Percentiles rank a stretch among this genome's conserved stretches.
Evolutionary conservation across 2,329 filamentous ascomycete species (phyloP).

Genomic region (Botrytis fabae): DNA sequence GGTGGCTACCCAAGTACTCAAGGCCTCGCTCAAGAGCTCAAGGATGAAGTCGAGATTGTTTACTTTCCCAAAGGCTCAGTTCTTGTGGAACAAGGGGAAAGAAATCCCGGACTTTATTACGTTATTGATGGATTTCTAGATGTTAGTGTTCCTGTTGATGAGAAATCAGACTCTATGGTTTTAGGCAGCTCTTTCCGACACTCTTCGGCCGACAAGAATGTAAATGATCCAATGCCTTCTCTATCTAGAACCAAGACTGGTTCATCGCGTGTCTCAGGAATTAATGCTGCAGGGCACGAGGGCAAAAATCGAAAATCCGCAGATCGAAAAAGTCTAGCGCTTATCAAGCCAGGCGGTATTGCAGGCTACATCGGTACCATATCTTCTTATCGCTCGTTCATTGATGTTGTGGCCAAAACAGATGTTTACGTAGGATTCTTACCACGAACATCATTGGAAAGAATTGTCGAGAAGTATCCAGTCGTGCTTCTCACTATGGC

Average conservation of each 20-base stretch:
- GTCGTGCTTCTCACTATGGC: slow-evolving; percentile 94
- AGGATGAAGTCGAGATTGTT: slow-evolving; percentile 92
- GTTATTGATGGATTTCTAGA: slow-evolving; percentile 97
- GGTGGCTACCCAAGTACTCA: slow-evolving; percentile 62
- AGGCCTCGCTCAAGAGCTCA: slow-evolving; percentile 73
- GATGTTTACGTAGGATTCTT: slow-evolving; percentile 98
- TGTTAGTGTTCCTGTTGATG: slow-evolving; percentile 75
- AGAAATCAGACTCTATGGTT: slow-evolving; percentile 37
- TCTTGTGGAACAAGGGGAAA: slow-evolving; percentile 91
- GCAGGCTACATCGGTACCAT: slow-evolving; percentile 94
- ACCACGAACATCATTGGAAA: slow-evolving; percentile 79
- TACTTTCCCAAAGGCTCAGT: slow-evolving; percentile 95
- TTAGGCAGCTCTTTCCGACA: slow-evolving; percentile 35
- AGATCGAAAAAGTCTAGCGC: slow-evolving; percentile 72
- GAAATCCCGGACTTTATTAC: slow-evolving; percentile 96
- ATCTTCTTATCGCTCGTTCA: slow-evolving; percentile 93
- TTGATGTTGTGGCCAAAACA: slow-evolving; percentile 95
- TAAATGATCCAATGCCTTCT: slow-evolving; percentile 46
- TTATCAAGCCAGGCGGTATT: slow-evolving; percentile 92
- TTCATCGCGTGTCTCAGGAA: slow-evolving; percentile 41
- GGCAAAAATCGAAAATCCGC: slow-evolving; percentile 46
- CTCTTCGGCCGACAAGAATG: slow-evolving; percentile 29
- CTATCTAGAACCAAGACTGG: slow-evolving; percentile 48
- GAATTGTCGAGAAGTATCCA: slow-evolving; percentile 89
- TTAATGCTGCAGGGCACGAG: slow-evolving; percentile 33